These are phyloP conservation scores for Penicillium hordei DNA, from an alignment of 2,329 filamentous ascomycete genomes.

Conservation along the genomic window DNA sequence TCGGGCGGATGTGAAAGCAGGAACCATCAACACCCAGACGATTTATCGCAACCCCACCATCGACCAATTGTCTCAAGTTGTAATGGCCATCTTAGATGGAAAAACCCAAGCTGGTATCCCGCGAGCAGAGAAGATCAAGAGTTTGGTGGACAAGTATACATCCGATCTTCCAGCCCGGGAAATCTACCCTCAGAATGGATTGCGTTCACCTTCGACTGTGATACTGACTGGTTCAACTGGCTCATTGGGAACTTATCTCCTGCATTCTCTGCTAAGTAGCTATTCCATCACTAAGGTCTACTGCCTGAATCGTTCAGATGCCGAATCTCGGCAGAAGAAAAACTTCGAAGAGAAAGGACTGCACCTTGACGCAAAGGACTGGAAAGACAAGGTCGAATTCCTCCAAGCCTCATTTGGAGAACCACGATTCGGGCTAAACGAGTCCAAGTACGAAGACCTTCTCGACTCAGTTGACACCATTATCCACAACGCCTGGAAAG, in stretches of 20 bases:
- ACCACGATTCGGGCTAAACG: slow-evolving; percentile 27
- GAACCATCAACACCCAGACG: slow-evolving; percentile 12
- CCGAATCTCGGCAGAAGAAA: slow-evolving; percentile 43
- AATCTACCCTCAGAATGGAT: neutral
- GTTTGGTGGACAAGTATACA: slow-evolving; percentile 19
- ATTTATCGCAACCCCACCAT: slow-evolving; percentile 26
- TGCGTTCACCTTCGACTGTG: slow-evolving; percentile 18
- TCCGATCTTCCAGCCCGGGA: slow-evolving; percentile 11
- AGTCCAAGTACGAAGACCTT: slow-evolving; percentile 27
- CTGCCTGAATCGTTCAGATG: slow-evolving; percentile 51
- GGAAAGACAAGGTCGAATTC: slow-evolving; percentile 38
- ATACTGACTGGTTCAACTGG: slow-evolving; percentile 54
- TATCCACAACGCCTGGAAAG: slow-evolving; percentile 41
- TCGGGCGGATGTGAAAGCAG: slow-evolving; percentile 5
- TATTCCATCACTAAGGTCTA: slow-evolving; percentile 45
- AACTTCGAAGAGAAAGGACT: slow-evolving; percentile 42
- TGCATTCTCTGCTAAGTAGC: slow-evolving; percentile 39
- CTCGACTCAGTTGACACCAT: slow-evolving; percentile 28
- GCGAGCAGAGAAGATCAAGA: slow-evolving; percentile 15
- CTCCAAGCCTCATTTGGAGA: slow-evolving; percentile 30
- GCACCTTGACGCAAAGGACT: slow-evolving; percentile 19
- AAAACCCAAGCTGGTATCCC: slow-evolving; percentile 4
- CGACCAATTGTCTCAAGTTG: slow-evolving; percentile 7
- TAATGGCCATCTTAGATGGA: slow-evolving; percentile 13
- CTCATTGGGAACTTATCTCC: slow-evolving; percentile 51